phyloP scores from a whole-genome alignment of 2,329 filamentous ascomycete species.

The Aspergillus spinulosporus region DNA sequence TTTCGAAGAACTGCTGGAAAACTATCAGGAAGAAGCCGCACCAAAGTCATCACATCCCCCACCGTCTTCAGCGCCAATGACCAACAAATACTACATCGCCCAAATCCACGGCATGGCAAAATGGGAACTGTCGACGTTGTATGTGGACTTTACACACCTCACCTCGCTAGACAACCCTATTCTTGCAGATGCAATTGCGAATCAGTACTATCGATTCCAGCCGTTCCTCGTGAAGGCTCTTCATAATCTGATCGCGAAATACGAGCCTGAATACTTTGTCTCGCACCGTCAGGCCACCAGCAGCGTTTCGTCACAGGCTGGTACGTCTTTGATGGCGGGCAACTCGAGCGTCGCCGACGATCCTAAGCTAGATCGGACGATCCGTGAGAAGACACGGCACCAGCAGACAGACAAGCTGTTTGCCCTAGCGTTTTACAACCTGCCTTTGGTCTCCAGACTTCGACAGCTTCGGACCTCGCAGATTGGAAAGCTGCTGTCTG shows the following conservation, averaged over 20 bases:
- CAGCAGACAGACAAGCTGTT: slow-evolving; percentile 98
- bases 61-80: slow-evolving; percentile 57
- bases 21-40: slow-evolving; percentile 58
- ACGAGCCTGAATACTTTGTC: slow-evolving; percentile 91
- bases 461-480: slow-evolving; percentile 83
- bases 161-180: slow-evolving; percentile 73
- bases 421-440: slow-evolving; percentile 87
- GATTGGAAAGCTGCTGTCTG: slow-evolving; percentile 89
- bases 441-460: slow-evolving; percentile 82
- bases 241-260: slow-evolving; percentile 90
- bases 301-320: slow-evolving; percentile 65
- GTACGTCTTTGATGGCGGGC: slow-evolving; percentile 61
- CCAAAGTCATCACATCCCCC: slow-evolving; percentile 51
- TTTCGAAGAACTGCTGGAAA: slow-evolving; percentile 65
- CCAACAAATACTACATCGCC: slow-evolving; percentile 66
- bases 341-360: slow-evolving; percentile 64
- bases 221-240: slow-evolving; percentile 86
- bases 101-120: slow-evolving; percentile 64
- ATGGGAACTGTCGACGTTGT: slow-evolving; percentile 64
- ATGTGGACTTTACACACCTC: slow-evolving; percentile 74
- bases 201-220: slow-evolving; percentile 91
- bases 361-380: slow-evolving; percentile 54
- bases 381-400: slow-evolving; percentile 72
- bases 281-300: slow-evolving; percentile 75
- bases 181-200: slow-evolving; percentile 80